phyloP scores from a whole-genome alignment of 192 early-diverging fungal species.

The Spizellomyces sp. region DNA sequence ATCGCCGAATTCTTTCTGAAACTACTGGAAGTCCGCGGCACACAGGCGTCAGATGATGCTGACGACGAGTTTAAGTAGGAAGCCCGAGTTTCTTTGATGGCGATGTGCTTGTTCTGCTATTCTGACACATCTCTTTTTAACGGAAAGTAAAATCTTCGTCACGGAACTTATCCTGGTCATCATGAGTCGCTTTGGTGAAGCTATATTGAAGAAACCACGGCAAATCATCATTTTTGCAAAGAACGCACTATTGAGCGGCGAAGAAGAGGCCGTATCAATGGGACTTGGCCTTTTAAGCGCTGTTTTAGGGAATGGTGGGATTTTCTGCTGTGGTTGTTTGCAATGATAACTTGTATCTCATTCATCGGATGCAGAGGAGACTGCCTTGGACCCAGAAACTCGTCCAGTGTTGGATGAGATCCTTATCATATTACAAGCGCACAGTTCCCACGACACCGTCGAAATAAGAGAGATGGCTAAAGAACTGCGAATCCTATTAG shows the following conservation, averaged over 20 bases:
- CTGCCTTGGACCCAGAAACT: background rate
- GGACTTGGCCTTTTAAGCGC: conserved; percentile 21
- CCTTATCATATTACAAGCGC: conserved; percentile 37
- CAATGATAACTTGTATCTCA: too few species aligned
- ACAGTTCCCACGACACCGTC: conserved; percentile 23
- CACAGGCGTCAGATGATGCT: conserved; percentile 44
- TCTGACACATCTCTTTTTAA: too few species aligned
- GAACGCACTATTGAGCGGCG: conserved; percentile 26
- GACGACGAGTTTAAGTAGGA: conserved; percentile 16
- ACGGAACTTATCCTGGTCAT: conserved; percentile 65
- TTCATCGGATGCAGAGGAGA: background rate
- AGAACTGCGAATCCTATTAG: conserved; percentile 38
- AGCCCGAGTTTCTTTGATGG: conserved; percentile 7
- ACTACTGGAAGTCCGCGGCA: conserved; percentile 71
- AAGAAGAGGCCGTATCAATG: conserved; percentile 23
- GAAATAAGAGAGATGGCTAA: conserved; percentile 32
- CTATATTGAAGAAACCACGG: conserved; percentile 69
- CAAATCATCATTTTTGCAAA: conserved; percentile 65
- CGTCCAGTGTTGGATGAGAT: conserved; percentile 34
- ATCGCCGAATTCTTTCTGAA: conserved; percentile 76
- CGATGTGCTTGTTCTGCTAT: background rate
- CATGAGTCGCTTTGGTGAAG: conserved; percentile 73
- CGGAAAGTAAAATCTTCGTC: conserved; percentile 4
- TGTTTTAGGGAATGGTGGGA: conserved; percentile 20
- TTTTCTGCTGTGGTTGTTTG: background rate